phyloP scores from a whole-genome alignment of 768 basidiomycete species.

The Artomyces pyxidatus region DNA sequence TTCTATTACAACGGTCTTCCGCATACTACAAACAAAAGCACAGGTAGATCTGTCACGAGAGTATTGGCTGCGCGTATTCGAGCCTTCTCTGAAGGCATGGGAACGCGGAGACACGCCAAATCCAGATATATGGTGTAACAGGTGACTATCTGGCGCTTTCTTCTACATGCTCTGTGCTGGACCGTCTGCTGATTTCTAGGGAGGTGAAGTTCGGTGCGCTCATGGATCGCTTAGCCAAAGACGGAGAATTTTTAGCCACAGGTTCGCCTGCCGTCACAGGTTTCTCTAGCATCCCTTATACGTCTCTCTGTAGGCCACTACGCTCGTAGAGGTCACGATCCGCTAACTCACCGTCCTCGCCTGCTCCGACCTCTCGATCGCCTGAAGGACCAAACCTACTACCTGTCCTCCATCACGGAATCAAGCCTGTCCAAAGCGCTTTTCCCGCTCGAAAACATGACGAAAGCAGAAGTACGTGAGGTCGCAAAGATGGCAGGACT shows the following conservation, averaged over 20 bases:
- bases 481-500: slow-evolving; percentile 56
- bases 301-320: slow-evolving; percentile 61
- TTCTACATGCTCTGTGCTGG: not conserved
- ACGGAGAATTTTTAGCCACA: slow-evolving; percentile 68
- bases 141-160: slow-evolving; percentile 30
- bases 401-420: slow-evolving; percentile 73
- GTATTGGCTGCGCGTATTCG: slow-evolving; percentile 90
- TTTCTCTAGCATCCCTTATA: not conserved
- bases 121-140: slow-evolving; percentile 91
- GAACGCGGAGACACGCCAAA: slow-evolving; percentile 78
- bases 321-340: slow-evolving; percentile 50
- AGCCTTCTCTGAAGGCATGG: slow-evolving; percentile 77
- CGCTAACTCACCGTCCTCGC: slow-evolving; percentile 22
- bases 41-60: slow-evolving; percentile 84
- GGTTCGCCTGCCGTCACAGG: slow-evolving; percentile 34
- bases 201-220: slow-evolving; percentile 91
- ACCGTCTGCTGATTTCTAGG: slow-evolving; percentile 29
- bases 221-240: slow-evolving; percentile 46
- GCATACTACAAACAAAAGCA: slow-evolving; percentile 3
- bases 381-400: slow-evolving; percentile 89
- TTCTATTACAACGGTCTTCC: not conserved
- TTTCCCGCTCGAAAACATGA: slow-evolving; percentile 66
- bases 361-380: slow-evolving; percentile 41
- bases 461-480: slow-evolving; percentile 65
- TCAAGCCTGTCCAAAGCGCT: slow-evolving; percentile 54